phyloP scores from a whole-genome alignment of 768 basidiomycete species.

The Aureoboletus auriporus region DNA sequence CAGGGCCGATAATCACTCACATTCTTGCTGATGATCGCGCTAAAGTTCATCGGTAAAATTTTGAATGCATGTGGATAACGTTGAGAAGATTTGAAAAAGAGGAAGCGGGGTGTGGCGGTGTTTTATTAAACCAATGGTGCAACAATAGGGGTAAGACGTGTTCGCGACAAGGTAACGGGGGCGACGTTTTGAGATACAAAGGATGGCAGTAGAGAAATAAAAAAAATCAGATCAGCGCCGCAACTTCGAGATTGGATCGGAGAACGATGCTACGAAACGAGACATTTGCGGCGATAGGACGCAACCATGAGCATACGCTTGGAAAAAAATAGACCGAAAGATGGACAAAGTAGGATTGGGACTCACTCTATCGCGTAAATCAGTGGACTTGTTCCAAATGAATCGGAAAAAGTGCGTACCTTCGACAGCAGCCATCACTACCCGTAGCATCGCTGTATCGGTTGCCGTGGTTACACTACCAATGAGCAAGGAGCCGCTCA shows the following conservation, averaged over 20 bases:
- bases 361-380: constrained; percentile 62
- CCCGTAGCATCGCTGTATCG: constrained; percentile 81
- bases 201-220: constrained; percentile 12
- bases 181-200: constrained; percentile 10
- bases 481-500: not conserved
- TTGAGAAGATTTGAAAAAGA: constrained; percentile 7
- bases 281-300: constrained; percentile 9
- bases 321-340: constrained; percentile 17
- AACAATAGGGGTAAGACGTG: constrained; percentile 16
- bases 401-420: constrained; percentile 44
- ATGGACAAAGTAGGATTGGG: constrained; percentile 19
- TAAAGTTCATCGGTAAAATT: constrained; percentile 15
- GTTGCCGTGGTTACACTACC: constrained; percentile 83
- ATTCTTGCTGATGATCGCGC: constrained; percentile 66
- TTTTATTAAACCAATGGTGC: constrained; percentile 8
- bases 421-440: constrained; percentile 96
- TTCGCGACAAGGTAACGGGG: constrained; percentile 5
- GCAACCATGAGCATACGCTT: constrained; percentile 27
- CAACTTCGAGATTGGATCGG: constrained; percentile 34
- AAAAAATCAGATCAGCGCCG: constrained; percentile 31
- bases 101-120: constrained; percentile 12
- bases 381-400: constrained; percentile 3
- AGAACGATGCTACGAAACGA: constrained; percentile 32
- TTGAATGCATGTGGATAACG: not conserved
- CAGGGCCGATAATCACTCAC: constrained; percentile 42